phyloP scores from a whole-genome alignment of 1,139 yeast species.

The Blastobotrys malaysiensis region DNA sequence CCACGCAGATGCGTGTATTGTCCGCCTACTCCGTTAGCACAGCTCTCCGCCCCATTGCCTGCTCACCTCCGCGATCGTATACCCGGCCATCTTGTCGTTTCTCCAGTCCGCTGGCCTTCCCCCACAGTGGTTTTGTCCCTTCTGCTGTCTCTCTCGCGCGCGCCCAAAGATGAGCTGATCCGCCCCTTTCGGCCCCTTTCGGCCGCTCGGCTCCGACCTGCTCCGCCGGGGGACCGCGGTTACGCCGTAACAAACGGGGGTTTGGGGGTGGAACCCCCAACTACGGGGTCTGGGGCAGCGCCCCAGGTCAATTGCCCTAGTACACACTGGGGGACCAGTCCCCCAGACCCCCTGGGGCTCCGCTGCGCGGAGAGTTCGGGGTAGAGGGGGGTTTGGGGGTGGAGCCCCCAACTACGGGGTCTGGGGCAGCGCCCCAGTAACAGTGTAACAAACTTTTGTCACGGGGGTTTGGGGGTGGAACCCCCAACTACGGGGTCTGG shows the following conservation, averaged over 20 bases:
- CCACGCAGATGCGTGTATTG: conserved; percentile 35
- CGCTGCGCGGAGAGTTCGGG: too few species aligned
- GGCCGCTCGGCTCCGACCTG: not conserved
- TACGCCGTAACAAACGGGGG: too few species aligned
- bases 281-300: not conserved
- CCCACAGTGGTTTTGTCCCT: not conserved
- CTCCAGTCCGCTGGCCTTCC: not conserved
- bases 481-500: not conserved
- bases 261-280: too few species aligned
- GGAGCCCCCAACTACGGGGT: not conserved
- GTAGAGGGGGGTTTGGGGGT: too few species aligned
- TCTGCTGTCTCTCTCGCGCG: not conserved
- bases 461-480: not conserved
- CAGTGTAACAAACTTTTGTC: not conserved
- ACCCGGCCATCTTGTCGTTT: not conserved
- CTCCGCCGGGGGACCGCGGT: too few species aligned
- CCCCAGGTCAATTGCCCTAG: too few species aligned
- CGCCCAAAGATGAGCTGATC: not conserved
- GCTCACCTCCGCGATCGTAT: not conserved
- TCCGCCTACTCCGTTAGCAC: conserved; percentile 18
- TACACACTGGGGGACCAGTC: not conserved
- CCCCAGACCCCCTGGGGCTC: not conserved
- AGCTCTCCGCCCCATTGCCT: not conserved
- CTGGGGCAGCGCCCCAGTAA: not conserved
- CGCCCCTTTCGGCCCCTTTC: not conserved